Evolutionary conservation across 805 yeast genomes (phyloP).

Genomic region (Nematodospora valgi): DNA sequence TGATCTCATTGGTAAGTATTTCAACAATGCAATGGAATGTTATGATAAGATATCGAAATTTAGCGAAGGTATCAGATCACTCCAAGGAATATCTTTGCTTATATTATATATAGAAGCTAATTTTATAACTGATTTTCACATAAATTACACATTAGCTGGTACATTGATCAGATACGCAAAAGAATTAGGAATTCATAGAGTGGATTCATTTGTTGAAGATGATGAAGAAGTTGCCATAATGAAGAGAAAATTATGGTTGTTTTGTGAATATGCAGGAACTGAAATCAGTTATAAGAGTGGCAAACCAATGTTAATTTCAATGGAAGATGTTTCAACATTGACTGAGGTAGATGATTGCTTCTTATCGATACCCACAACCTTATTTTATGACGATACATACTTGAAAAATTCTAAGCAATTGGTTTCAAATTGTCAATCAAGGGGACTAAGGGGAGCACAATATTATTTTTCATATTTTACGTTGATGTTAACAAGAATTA

Average conservation of each 20-base stretch:
- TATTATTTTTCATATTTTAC: constrained; percentile 14
- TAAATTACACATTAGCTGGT: constrained; percentile 22
- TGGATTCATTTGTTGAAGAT: constrained; percentile 16
- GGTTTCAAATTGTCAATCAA: constrained; percentile 7
- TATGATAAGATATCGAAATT: constrained; percentile 46
- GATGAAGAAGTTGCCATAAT: constrained; percentile 7
- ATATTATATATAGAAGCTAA: constrained; percentile 29
- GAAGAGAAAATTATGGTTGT: constrained; percentile 26
- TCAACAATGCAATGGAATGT: constrained; percentile 40
- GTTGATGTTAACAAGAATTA: constrained; percentile 19
- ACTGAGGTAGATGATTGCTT: constrained; percentile 14
- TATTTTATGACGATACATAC: constrained; percentile 8
- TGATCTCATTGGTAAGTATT: constrained; percentile 14
- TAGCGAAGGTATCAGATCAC: constrained; percentile 46
- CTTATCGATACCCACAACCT: constrained; percentile 12
- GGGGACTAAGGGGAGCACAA: constrained; percentile 4
- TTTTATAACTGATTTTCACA: constrained; percentile 22
- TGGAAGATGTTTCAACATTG: constrained; percentile 17
- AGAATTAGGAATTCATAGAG: constrained; percentile 27
- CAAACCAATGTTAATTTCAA: constrained; percentile 22
- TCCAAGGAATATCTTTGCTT: constrained; percentile 50
- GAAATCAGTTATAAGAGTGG: constrained; percentile 30
- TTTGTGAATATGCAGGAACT: constrained; percentile 25
- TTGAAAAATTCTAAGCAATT: constrained; percentile 7
- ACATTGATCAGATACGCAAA: constrained; percentile 28